Percentiles rank a stretch among this genome's conserved stretches.
Evolutionary conservation across 257 asterid genomes (phyloP).

Genomic region (Ehretia macrophylla): DNA sequence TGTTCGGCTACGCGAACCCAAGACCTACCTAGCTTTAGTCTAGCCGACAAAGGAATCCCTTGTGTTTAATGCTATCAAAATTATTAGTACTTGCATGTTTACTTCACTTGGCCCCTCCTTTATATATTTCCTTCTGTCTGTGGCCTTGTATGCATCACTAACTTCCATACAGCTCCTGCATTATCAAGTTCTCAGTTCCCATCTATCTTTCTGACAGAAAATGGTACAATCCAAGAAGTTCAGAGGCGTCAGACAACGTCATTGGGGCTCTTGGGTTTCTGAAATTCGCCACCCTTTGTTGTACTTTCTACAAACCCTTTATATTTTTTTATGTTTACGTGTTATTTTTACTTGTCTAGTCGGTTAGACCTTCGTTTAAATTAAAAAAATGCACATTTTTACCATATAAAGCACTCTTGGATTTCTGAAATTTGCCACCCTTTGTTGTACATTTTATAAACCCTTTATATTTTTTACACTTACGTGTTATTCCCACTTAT

Average conservation of each 20-base stretch:
- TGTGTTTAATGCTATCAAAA: background rate
- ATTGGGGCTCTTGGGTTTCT: conserved; percentile 72
- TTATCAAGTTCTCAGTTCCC: too few species aligned
- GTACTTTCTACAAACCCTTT: conserved; percentile 11
- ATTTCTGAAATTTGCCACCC: conserved; percentile 69
- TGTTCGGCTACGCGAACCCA: too few species aligned
- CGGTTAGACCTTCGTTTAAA: too few species aligned
- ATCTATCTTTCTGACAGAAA: conserved; percentile 11
- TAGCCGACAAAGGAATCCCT: conserved; percentile 1
- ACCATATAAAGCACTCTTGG: too few species aligned
- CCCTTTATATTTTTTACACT: too few species aligned
- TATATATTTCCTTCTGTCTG: background rate
- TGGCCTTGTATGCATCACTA: background rate
- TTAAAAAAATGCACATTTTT: too few species aligned
- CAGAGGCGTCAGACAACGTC: conserved; percentile 73
- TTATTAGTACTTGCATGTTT: background rate
- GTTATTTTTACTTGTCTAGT: too few species aligned
- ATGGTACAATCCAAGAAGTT: conserved; percentile 51
- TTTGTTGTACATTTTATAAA: conserved; percentile 23
- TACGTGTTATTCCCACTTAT: too few species aligned
- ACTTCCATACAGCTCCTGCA: background rate
- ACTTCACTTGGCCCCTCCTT: background rate
- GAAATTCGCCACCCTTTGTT: conserved; percentile 63
- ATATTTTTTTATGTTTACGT: too few species aligned
- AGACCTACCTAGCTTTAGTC: background rate